Percentiles rank a stretch among this genome's conserved stretches.
These are phyloP conservation scores for Didymella keratinophila DNA, from an alignment of 2,329 filamentous ascomycete species.

Conservation along the genomic window DNA sequence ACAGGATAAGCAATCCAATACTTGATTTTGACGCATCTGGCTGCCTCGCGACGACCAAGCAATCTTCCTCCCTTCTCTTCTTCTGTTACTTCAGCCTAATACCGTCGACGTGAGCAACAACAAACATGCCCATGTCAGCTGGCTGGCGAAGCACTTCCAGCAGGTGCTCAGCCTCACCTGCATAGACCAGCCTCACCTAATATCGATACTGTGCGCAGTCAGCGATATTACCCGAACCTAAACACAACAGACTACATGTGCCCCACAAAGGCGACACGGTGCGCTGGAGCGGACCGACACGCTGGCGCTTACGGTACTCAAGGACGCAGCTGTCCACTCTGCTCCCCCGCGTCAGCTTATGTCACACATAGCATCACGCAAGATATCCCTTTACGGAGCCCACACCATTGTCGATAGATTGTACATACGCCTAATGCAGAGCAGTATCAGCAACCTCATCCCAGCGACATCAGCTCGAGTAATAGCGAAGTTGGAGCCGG, in stretches of 20 bases:
- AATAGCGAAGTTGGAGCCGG: not conserved
- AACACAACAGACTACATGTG: conserved; percentile 5
- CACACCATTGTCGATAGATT: conserved; percentile 17
- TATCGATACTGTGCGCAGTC: conserved; percentile 7
- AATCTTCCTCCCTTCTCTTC: not conserved
- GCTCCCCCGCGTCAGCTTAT: conserved; percentile 15
- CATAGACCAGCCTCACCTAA: not conserved
- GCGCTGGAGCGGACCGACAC: conserved; percentile 20
- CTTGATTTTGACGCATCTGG: conserved; percentile 6
- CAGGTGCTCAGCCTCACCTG: conserved; percentile 1
- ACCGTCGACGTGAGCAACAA: not conserved
- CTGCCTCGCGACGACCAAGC: not conserved
- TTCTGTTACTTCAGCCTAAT: not conserved
- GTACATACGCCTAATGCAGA: conserved; percentile 15
- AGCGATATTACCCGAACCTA: conserved; percentile 11
- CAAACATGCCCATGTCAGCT: not conserved
- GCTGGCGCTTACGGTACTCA: conserved; percentile 15
- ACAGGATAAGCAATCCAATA: conserved; percentile 15
- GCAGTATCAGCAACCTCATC: conserved; percentile 1
- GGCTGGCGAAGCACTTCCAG: not conserved
- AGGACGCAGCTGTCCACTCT: conserved; percentile 1
- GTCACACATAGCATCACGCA: not conserved
- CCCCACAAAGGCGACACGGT: conserved; percentile 1
- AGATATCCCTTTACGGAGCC: conserved; percentile 3
- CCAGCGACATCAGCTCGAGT: not conserved